Evolutionary conservation across 805 yeast species (phyloP), one percentile per base, ranked within the genome.

Genomic region (Cyberlindnera xylosilytica): DNA sequence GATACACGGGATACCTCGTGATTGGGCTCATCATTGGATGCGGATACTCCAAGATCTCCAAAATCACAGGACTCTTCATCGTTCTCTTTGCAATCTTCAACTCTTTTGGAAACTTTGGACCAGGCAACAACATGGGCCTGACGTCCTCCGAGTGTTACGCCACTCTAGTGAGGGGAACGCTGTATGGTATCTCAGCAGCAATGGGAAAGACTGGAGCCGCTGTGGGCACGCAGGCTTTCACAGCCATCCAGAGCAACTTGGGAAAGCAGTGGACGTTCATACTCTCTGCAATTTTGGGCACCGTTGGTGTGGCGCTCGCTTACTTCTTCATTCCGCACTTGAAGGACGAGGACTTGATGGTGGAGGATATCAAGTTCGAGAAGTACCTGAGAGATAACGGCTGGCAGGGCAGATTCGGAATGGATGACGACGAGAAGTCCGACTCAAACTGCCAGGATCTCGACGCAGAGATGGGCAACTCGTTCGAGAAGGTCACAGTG

Each of bases 121-220:
- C 93, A 3, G 93, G 93, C 47, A 74, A 83, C 57, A 77, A 76
- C 72, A 66, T 84, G 71, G 91, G 91, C 11, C 69, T 86, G 44
- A 65, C 71, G 1, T 70, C 83, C 10, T 74, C 85, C 20, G 91
- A 85, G 62, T 70, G 78, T 5, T 85, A 72, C 53, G 89, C 93
- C 16, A 82, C 90, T 8, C 84, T 87, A 12, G 78, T 85, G 32
- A 72, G 93, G 61, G 91, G 90, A 29, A 81, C 88, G 1, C 69
- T 76, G 38, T 85, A 85, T 54, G 91, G 91, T 29, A 51, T 85
- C 18, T 73, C 84, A 36, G 93, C 93, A 28, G 93, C 90, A 3
- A 67, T 83, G 36, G 93, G 93, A 44, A 85, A 85, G 61, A 83
- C 82, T 20, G 95, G 93, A 42, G 93, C 91, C 13, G 89, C 83